Evolutionary conservation across 495 filamentous ascomycete species (phyloP), one percentile per base, ranked within the genome.

Genomic region (Sphaerosporella brunnea): DNA sequence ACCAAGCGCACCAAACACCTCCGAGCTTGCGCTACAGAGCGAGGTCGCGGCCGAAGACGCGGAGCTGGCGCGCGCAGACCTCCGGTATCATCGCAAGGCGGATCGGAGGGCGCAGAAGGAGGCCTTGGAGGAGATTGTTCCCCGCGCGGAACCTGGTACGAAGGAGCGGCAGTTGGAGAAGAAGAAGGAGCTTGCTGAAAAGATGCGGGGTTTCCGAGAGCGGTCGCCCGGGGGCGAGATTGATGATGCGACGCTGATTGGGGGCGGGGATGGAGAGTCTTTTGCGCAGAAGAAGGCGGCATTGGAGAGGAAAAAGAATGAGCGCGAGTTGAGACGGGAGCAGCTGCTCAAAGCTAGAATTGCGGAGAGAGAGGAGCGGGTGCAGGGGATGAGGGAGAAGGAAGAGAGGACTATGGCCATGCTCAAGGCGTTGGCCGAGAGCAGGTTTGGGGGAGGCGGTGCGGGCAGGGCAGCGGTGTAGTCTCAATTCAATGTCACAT

Each of bases 131-230:
- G 88, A 95, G 48, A 64, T 93, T 9, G 72, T 69, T 0, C 88
- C 90, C 2, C 80, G 84, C 11, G 84, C 88, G 0, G 85, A 88
- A 40, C 65, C 88, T 0, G 86, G 88, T 0, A 86, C 84, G 2
- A 75, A 78, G 21, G 90, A 93, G 63, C 75, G 88, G 7, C 73
- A 75, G 46, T 69, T 97, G 3, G 88, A 97, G 68, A 94, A 94
- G 68, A 78, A 77, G 39, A 59, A 61, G 34, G 70, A 68, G 48
- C 52, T 70, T 10, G 70, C 68, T 47, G 75, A 73, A 10, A 73
- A 71, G 64, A 66, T 79, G 64, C 62, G 67, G 4, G 64, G 63
- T 16, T 83, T 79, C 51, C 64, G 73, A 1, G 74, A 82, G 8
- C 70, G 66, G 54, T 72, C 69, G 19, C 70, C 70, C 1, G 75